Base-by-base conservation (phyloP, 768 basidiomycete genomes). In the Crucibulum laeve region DNA sequence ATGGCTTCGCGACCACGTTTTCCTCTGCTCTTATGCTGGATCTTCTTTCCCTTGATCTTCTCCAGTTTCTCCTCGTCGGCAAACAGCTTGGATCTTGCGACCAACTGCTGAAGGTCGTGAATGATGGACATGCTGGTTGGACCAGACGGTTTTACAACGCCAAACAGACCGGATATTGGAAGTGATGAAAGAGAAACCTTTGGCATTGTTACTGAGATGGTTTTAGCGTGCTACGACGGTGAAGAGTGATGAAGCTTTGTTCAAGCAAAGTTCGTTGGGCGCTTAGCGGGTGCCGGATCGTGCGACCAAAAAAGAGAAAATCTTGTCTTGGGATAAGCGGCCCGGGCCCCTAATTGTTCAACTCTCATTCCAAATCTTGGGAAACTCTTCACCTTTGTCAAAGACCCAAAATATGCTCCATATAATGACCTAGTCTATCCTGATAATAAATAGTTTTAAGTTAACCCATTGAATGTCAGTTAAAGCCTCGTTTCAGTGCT, bases 111-210 rank as follows among this genome's bases (percentile, higher is more conserved):
- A 45, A 98, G 70, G 51, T 83, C 76, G 58, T 94, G 87, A 42
- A 98, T 77, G 23, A 95, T 62, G 21, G 83, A 72, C 95, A 98
- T 98, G 37, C 91, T 94, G 2, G 90, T 86, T 19, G 87, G 86
- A 1, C 95, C 95, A 0, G 91, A 87, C 1, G 96, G 96, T 62
- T 99, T 99, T 40, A 77, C 72, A 30, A 99, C 67, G 1, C 83
- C 95, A 61, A 99, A 94, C 17, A 98, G 69, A 23, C 77, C 89
- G 40, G 87, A 89, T 7, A 90, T 56, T 5, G 90, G 90, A 10
- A 84, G 59, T 0, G 73, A 53, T 10, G 77, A 63, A 1, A 72
- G 45, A 4, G 69, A 52, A 18, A 70, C 64, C 66, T 86, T 90
- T 1, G 88, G 88, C 88, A 91, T 91, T 14, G 39, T 52, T n/a